Conservation (phyloP, 2,329 filamentous ascomycete species). For the Paraphoma sp. region DNA sequence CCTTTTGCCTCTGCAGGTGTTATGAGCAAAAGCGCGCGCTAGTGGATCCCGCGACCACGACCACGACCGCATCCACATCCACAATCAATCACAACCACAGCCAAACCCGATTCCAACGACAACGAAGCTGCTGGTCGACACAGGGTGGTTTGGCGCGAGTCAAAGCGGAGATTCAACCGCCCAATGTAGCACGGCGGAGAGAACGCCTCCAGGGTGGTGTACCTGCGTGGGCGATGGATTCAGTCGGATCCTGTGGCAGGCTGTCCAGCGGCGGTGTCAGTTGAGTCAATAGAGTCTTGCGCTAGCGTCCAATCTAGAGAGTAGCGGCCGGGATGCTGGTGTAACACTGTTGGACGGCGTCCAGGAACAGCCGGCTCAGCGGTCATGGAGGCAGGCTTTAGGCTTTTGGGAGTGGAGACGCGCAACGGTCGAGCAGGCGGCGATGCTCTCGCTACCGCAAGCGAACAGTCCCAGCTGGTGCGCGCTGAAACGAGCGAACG, state of each 20-base stretch:
- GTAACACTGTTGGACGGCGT: conserved; percentile 10
- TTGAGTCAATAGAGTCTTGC: conserved; percentile 21
- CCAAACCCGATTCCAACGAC: conserved; percentile 30
- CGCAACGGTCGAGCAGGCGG: background rate
- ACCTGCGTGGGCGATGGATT: conserved; percentile 29
- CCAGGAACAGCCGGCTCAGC: background rate
- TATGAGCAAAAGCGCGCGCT: too few species aligned
- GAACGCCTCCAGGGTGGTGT: conserved; percentile 21
- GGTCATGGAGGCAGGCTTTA: background rate
- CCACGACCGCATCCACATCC: conserved; percentile 19
- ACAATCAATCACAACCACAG: conserved; percentile 30
- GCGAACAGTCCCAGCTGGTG: background rate
- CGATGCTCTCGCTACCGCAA: background rate
- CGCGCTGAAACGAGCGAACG: background rate
- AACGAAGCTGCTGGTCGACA: background rate
- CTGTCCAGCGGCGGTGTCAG: conserved; percentile 12
- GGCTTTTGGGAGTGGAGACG: background rate
- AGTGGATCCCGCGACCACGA: too few species aligned
- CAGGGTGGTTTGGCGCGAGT: background rate
- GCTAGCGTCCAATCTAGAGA: conserved; percentile 20
- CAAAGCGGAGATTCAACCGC: conserved; percentile 23
- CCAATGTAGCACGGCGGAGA: conserved; percentile 22
- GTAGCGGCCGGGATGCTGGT: conserved; percentile 18
- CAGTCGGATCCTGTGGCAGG: background rate
- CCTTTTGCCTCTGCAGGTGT: background rate